phyloP scores from a whole-genome alignment of 192 early-diverging fungal species.

The Chytriomyces hyalinus region DNA sequence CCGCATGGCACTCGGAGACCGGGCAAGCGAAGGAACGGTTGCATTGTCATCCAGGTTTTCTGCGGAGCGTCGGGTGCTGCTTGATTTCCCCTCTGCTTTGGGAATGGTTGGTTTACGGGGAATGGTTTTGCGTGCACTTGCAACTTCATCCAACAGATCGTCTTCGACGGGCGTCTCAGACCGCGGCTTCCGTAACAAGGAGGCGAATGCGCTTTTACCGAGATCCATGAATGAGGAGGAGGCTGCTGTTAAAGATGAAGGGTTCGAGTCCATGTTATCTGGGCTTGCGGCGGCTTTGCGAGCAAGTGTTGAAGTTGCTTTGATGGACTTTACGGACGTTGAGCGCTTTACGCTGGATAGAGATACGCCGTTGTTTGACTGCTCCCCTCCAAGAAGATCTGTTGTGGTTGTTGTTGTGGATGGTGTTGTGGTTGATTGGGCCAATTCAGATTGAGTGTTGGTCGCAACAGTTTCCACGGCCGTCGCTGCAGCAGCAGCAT shows the following conservation, averaged over 20 bases:
- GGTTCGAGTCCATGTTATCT: not conserved
- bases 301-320: too few relatives aligned
- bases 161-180: not conserved
- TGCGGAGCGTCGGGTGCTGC: too few relatives aligned
- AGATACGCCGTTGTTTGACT: too few relatives aligned
- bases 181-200: not conserved
- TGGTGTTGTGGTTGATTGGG: too few relatives aligned
- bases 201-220: conserved; percentile 1
- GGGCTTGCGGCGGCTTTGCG: too few relatives aligned
- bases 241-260: not conserved
- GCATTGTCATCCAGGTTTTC: too few relatives aligned
- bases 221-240: not conserved
- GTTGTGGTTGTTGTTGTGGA: too few relatives aligned
- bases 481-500: not conserved
- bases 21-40: not conserved
- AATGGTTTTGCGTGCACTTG: not conserved
- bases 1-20: not conserved
- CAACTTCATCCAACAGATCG: not conserved
- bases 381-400: too few relatives aligned
- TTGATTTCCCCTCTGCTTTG: not conserved
- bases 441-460: too few relatives aligned
- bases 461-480: not conserved
- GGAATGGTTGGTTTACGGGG: not conserved
- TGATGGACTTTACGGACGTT: too few relatives aligned
- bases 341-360: too few relatives aligned